Conservation (phyloP, 352 stramenopile genomes). For the Phytophthora sp. region DNA sequence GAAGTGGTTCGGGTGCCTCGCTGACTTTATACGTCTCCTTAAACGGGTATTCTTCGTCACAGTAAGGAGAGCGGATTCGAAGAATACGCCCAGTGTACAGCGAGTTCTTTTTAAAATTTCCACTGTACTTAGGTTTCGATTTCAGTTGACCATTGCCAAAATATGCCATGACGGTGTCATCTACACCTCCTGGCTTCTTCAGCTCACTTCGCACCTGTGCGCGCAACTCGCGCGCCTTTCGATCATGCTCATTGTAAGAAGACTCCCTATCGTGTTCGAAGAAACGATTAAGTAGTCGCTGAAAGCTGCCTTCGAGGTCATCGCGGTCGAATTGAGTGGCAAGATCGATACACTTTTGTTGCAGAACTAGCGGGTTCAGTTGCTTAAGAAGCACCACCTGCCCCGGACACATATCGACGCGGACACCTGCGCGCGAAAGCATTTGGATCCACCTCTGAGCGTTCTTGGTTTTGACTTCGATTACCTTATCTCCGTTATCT, state of each 20-base stretch:
- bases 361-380: constrained; percentile 57
- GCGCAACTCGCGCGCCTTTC: constrained; percentile 45
- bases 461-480: constrained; percentile 64
- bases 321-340: constrained; percentile 61
- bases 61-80: constrained; percentile 62
- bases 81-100: constrained; percentile 62
- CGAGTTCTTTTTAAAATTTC: constrained; percentile 49
- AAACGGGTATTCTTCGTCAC: constrained; percentile 50
- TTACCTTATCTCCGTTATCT: constrained; percentile 35
- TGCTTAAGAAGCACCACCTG: constrained; percentile 66
- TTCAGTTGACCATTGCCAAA: constrained; percentile 59
- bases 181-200: constrained; percentile 54
- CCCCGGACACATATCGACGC: constrained; percentile 52
- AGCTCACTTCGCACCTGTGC: constrained; percentile 56
- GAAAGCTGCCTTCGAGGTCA: constrained; percentile 77
- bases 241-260: constrained; percentile 48
- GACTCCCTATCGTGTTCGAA: constrained; percentile 52
- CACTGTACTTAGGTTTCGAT: constrained; percentile 45
- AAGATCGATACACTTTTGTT: constrained; percentile 68
- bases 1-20: constrained; percentile 34
- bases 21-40: constrained; percentile 45
- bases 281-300: constrained; percentile 67
- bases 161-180: constrained; percentile 66
- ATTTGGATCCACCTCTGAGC: constrained; percentile 65
- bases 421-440: constrained; percentile 50